Evolutionary conservation across 805 yeast species (phyloP), one percentile per base, ranked within the genome.

Genomic region (Saturnispora quitensis): DNA sequence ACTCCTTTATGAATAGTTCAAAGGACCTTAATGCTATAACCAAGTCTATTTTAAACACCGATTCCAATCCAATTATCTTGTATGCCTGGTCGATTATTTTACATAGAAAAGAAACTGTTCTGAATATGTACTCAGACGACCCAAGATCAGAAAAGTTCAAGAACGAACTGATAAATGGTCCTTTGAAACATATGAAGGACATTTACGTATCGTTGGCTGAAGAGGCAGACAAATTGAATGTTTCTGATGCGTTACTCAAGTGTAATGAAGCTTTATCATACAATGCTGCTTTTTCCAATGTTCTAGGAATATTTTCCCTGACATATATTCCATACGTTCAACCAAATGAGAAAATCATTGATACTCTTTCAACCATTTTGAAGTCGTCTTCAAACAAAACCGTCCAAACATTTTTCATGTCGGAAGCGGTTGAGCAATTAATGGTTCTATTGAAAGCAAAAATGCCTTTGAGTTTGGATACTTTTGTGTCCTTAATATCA

Each of bases 81-180:
- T 84, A 83, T 60, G 75, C 80, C 22, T 86, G 91, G 91, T 76
- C 86, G 31, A 76, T 83, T 13, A 63, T 81, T 10, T 61, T 81
- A 10, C 78, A 78, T 56, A 68, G 82, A 22, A 80, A 81, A 54
- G 70, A 71, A 7, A 68, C 73, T 20, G 59, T 76, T 3, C 58
- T 76, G n/a, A 51, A 58, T 8, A 52, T 74, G 40, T 60, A 60
- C 18, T 67, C 72, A 28, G 61, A 62, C 2, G 52, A 61, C 47
- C 55, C 58, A 0, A 45, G 48, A 5, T 43, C 54, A 3, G 43
- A 57, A 5, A 48, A 33, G 25, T 61, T 62, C 46, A 17, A 35
- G 22, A 15, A 28, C 0, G 33, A 31, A 22, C 38, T 58, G 18
- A 35, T 31, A 7, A 22, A 28, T 9, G 55, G 55, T 4, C 55